A percentile compares a stretch with the other conserved stretches of the same genome.
Conservation (phyloP, 352 stramenopile genomes). For the Hyaloperonospora arabidopsidis region DNA sequence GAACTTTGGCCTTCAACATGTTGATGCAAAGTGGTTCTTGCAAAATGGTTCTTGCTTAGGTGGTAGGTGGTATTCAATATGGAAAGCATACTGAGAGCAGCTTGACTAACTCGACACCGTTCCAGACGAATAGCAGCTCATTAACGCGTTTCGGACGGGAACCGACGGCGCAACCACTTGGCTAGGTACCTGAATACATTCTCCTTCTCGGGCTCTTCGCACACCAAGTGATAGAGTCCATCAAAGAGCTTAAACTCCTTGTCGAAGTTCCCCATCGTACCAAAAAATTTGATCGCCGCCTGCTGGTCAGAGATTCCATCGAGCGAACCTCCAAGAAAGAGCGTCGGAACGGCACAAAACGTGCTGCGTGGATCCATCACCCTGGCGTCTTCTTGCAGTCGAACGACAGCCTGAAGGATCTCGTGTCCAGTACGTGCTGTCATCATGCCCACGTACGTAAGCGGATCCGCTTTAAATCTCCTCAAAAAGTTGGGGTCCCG, state of each 20-base stretch:
- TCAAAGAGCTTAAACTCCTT: constrained; percentile 58
- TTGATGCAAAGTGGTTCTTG: too few relatives aligned
- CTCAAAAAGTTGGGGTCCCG: constrained; percentile 32
- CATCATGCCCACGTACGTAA: constrained; percentile 32
- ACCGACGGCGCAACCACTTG: constrained; percentile 32
- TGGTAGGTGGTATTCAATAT: too few relatives aligned
- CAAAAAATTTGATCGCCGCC: constrained; percentile 37
- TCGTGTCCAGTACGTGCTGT: constrained; percentile 31
- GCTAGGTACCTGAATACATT: constrained; percentile 37
- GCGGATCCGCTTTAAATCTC: constrained; percentile 29
- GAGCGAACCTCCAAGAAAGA: constrained; percentile 37
- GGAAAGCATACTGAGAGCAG: too few relatives aligned
- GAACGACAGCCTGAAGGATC: constrained; percentile 30
- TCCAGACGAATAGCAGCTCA: too few relatives aligned
- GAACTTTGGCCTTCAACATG: too few relatives aligned
- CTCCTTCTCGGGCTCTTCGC: constrained; percentile 47
- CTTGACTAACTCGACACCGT: too few relatives aligned
- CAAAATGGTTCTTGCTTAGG: too few relatives aligned
- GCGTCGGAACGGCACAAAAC: constrained; percentile 22
- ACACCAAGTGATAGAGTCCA: constrained; percentile 48
- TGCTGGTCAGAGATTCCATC: constrained; percentile 42
- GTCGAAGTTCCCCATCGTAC: constrained; percentile 38
- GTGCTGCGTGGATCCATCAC: constrained; percentile 17
- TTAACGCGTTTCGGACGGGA: constrained; percentile 4
- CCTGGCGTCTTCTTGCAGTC: constrained; percentile 26